Evolutionary conservation across 169 alveolate genomes (phyloP), one percentile per base, ranked within the genome.

Genomic region (Miamiensis avidus): DNA sequence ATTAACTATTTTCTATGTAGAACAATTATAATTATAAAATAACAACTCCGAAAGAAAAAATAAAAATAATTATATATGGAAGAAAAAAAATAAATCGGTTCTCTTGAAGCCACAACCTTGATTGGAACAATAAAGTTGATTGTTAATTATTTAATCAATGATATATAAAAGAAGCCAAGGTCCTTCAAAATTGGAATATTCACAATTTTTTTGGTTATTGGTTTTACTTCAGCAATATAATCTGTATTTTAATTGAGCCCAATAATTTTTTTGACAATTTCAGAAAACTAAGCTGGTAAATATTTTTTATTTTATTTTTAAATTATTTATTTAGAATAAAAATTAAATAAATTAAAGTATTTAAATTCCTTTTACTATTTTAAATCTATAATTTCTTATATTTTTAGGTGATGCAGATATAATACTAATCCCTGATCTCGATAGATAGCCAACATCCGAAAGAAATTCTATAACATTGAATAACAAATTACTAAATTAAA

Each of bases 161-260:
- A 94, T 28, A 85, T 92, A 27, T 82, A 81, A 65, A 95, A 94
- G 83, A 93, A 92, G 78, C 96, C 93, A 30, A 78, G 98, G 65
- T 85, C 97, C 0, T 94, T 92, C 77, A 89, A 91, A 78, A 95
- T 95, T n/a, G 98, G 98, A 32, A 89, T 95, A 27, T 90, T 94
- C 73, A 91, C 98, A 6, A 88, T 96, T 33, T 93, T 93, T 89
- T 81, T 96, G 49, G 96, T 94, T 25, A 97, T 94, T 6, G 83
- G 95, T 64, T 96, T 96, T 78, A 49, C 93, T 69, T 91, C 95
- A 15, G 72, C 94, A 30, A 77, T 93, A 33, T 78, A 85, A 65
- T 88, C 91, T 88, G 93, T 94, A 0, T 84, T 96, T 28, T 89
- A 90, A 76, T 76, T 91, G 34, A 87, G 94, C 33, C 95, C 97